Conservation (phyloP, 345 rosid genomes). For the Erysimum cheiranthoides region DNA sequence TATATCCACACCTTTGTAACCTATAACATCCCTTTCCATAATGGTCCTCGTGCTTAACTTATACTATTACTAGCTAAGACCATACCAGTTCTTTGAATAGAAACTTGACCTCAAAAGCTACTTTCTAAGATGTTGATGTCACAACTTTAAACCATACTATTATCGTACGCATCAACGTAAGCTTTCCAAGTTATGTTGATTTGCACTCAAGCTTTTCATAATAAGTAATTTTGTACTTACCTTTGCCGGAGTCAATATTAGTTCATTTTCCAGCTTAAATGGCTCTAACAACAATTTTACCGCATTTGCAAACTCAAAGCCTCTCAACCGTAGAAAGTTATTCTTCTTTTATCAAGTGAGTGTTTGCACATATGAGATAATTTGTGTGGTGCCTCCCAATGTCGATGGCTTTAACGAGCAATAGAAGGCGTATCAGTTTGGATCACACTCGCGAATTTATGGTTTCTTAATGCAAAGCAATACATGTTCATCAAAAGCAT, state of each 20-base stretch:
- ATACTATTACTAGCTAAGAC: background rate
- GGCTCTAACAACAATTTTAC: too few species aligned
- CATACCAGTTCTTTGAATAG: slow-evolving; percentile 6
- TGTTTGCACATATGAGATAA: too few species aligned
- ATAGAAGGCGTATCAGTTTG: too few species aligned
- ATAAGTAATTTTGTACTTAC: slow-evolving; percentile 36
- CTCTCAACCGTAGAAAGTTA: too few species aligned
- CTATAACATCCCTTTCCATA: background rate
- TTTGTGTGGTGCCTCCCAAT: too few species aligned
- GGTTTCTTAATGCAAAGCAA: too few species aligned
- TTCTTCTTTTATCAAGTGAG: too few species aligned
- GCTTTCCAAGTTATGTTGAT: slow-evolving; percentile 16
- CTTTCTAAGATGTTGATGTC: slow-evolving; percentile 21
- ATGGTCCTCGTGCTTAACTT: slow-evolving; percentile 19
- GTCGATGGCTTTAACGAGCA: too few species aligned
- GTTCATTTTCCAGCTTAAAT: slow-evolving; percentile 72
- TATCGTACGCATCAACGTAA: slow-evolving; percentile 11
- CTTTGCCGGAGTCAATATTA: slow-evolving; percentile 72
- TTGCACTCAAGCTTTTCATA: slow-evolving; percentile 1
- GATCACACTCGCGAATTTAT: too few species aligned
- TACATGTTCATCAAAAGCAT: too few species aligned
- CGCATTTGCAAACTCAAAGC: too few species aligned
- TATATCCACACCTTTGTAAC: slow-evolving; percentile 35
- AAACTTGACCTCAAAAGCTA: slow-evolving; percentile 36
- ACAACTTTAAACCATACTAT: slow-evolving; percentile 5